Conservation (phyloP, 2,329 filamentous ascomycete genomes). For the Chaetomiaceae sp. region DNA sequence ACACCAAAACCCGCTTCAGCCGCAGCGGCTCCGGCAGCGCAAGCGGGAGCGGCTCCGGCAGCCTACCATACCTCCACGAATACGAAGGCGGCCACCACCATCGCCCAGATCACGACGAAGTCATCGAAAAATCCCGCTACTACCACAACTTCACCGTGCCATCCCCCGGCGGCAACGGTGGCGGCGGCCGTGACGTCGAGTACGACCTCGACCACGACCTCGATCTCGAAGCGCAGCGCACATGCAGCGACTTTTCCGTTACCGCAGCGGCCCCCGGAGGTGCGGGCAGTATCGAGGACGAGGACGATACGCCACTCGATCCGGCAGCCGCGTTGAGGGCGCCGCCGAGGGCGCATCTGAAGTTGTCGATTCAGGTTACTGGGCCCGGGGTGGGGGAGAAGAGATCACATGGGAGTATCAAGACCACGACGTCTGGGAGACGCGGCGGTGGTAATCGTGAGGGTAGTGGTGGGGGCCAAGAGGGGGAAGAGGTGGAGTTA, state of each 20-base stretch:
- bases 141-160: slow-evolving; percentile 9
- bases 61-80: background rate
- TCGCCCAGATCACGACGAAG: background rate
- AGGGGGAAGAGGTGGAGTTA: background rate
- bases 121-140: slow-evolving; percentile 7
- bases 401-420: no score
- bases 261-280: background rate
- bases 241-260: background rate
- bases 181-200: background rate
- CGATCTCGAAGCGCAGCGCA: slow-evolving; percentile 19
- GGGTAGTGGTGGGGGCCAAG: background rate
- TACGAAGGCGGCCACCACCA: background rate
- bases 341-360: slow-evolving; percentile 20
- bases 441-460: no score
- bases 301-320: background rate
- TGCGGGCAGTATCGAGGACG: background rate
- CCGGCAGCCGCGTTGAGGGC: slow-evolving; percentile 1
- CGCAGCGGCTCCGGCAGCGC: background rate
- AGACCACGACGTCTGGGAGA: no score
- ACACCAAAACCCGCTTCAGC: background rate
- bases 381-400: background rate
- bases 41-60: background rate
- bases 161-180: background rate
- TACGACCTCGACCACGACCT: slow-evolving; percentile 9
- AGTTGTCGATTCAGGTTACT: no score